Evolutionary conservation across 1,139 yeast species (phyloP), one percentile per base, ranked within the genome.

Genomic region (Entelexis sorbosivorans): DNA sequence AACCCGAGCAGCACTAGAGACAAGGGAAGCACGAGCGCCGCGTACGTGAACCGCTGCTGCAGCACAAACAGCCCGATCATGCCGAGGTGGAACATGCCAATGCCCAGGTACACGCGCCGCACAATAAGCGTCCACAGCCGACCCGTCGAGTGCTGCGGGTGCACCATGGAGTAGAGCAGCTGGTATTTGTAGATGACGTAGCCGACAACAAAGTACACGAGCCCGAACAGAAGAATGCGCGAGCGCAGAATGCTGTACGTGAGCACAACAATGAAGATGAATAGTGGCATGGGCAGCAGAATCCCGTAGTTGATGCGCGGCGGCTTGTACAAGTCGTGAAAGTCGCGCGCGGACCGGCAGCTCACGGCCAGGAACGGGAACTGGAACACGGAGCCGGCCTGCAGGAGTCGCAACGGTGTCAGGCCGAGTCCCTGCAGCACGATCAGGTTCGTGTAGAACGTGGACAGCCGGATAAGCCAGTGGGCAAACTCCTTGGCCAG

Each of bases 21-120:
- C 44, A 88, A 69, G 1, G 96, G 96, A 0, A 81, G 71, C 47
- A 89, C 69, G 56, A 80, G 73, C 34, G 83, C 69, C 0, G 96
- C 87, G 46, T 86, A 70, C 11, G 79, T 68, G 69, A 81, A 88
- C 0, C 94, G 94, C 56, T 82, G 80, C 58, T 77, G 79, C 60
- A 86, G 79, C 1, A 85, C 91, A 54, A 89, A 70, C 0, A 94
- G 82, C 2, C 96, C 97, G 1, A 89, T 88, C 87, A 88, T 87
- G 16, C 96, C 86, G 52, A 89, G 67, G 62, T 91, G 97, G 64
- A 91, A 85, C 13, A 86, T 66, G 17, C 82, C 66, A 40, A 85
- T 65, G 0, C 95, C 95, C 45, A 83, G 65, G 49, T 82, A 76
- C 4, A 85, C 75, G 57, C 95, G 71, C 57, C 93, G 73, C 64